Base-by-base conservation (phyloP, 192 early-diverging fungal genomes). In the Coemansia sp. region DNA sequence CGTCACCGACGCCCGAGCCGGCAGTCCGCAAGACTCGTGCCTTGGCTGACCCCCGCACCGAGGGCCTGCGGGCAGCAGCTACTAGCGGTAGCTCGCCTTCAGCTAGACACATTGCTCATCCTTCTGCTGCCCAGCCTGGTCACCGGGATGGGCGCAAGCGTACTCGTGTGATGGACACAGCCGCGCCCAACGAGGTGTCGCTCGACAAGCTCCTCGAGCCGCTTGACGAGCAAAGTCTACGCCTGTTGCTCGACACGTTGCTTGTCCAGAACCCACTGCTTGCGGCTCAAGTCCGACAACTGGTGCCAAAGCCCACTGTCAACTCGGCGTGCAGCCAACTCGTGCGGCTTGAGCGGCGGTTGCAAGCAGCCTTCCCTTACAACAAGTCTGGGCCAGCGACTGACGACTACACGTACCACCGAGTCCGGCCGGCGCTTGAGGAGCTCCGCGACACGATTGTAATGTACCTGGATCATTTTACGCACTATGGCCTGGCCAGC, bases 381-480 rank as follows among this genome's bases (percentile, higher is more conserved):
- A 91, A 87, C 63, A 89, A 91, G 69, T 85, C 86, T 46, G 95
- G 95, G 15, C 87, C 88, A 21, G 69, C 76, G 1, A 80, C 85
- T 29, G 94, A 96, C 76, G 92, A 94, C 77, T 99, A 99, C 78
- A 88, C 94, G 6, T 97, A 89, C 80, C 90, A 92, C 74, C 86
- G 97, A 63, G 93, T 97, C 46, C 85, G 88, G 67, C 88, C 90
- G 45, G 80, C 84, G 8, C 75, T 98, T 23, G 76, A 85, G 3
- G 94, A 97, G 63, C 83, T 96, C 39, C 85, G 88, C 77, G 88
- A 89, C 62, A 89, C 87, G 27, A 84, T 93, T 41, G 72, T 86
- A 17, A 87, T 89, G 74, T 92, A 93, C 66, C 79, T 91, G 32
- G 90, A 90, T 73, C 92, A 95, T 67, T 88, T 90, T 63, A 87